Evolutionary conservation across 805 yeast genomes (phyloP).

Genomic region (Saccharomycopsis guyanensis): DNA sequence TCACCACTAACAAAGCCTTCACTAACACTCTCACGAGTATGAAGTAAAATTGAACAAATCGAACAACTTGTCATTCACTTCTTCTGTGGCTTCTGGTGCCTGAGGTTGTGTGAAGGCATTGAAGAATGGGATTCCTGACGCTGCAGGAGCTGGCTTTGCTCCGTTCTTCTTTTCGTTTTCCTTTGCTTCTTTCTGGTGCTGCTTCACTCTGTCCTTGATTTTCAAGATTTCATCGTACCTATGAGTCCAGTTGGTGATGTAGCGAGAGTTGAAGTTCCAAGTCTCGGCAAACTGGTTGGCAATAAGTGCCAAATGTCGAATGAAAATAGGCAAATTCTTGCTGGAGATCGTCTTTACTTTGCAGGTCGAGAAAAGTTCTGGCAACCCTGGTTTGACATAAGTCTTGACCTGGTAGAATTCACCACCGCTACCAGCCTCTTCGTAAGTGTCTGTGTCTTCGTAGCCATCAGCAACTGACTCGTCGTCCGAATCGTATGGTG

Average conservation of each 20-base stretch:
- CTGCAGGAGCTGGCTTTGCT: neutral
- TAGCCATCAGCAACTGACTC: neutral
- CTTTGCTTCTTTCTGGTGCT: slow-evolving; percentile 3
- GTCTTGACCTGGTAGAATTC: slow-evolving; percentile 54
- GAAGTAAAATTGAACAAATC: slow-evolving; percentile 6
- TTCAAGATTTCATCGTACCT: slow-evolving; percentile 28
- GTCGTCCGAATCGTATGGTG: slow-evolving; percentile 8
- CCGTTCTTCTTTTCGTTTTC: neutral
- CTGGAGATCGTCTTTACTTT: slow-evolving; percentile 65
- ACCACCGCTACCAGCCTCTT: slow-evolving; percentile 20
- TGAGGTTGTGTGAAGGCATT: slow-evolving; percentile 2
- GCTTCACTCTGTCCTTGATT: slow-evolving; percentile 13
- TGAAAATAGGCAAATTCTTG: slow-evolving; percentile 50
- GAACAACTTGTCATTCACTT: slow-evolving; percentile 2
- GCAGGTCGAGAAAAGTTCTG: slow-evolving; percentile 68
- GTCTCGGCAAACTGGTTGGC: slow-evolving; percentile 68
- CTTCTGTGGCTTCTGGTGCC: neutral
- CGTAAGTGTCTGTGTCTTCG: neutral
- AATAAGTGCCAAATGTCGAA: slow-evolving; percentile 57
- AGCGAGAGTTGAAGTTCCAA: slow-evolving; percentile 55
- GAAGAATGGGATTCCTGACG: slow-evolving; percentile 1
- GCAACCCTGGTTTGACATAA: slow-evolving; percentile 60
- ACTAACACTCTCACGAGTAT: too few relatives aligned
- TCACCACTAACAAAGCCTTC: too few relatives aligned
- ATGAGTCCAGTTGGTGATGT: slow-evolving; percentile 56